Percentiles rank a stretch among this genome's conserved stretches.
Evolutionary conservation across 495 filamentous ascomycete species (phyloP).

Genomic region (Aspergillus coremiiformis): DNA sequence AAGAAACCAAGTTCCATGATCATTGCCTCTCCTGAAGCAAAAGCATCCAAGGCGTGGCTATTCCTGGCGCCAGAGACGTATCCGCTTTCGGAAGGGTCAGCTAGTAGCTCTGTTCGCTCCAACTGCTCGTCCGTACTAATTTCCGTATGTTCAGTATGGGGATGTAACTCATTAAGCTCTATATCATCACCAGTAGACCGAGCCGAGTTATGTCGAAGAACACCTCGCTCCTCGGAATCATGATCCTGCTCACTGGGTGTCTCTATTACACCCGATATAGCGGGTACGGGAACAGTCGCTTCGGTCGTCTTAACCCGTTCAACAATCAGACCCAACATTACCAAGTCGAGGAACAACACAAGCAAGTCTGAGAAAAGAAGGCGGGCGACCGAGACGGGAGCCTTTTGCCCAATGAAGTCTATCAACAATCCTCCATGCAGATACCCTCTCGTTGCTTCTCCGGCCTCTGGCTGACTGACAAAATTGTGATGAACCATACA

Average conservation of each 20-base stretch:
- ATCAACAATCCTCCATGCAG: constrained; percentile 79
- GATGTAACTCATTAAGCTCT: constrained; percentile 17
- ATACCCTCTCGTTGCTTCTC: constrained; percentile 71
- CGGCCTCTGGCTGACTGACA: constrained; percentile 53
- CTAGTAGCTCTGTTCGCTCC: constrained; percentile 42
- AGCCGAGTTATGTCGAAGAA: constrained; percentile 40
- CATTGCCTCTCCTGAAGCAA: constrained; percentile 61
- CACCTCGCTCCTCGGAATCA: constrained; percentile 62
- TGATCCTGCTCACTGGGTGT: constrained; percentile 1
- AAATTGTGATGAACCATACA: constrained; percentile 67
- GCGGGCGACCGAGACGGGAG: constrained; percentile 57
- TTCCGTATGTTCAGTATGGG: constrained; percentile 9
- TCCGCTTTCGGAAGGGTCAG: constrained; percentile 32
- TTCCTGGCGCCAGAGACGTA: constrained; percentile 23
- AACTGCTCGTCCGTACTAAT: constrained; percentile 27
- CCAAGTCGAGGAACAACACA: constrained; percentile 58
- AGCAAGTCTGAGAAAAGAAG: constrained; percentile 59
- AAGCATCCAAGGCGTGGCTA: constrained; percentile 48
- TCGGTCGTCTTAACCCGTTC: constrained; percentile 53
- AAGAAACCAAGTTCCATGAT: constrained; percentile 64
- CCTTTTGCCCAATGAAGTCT: constrained; percentile 81
- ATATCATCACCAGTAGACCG: constrained; percentile 10
- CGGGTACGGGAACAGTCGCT: not conserved
- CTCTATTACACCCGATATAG: not conserved
- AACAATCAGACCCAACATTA: constrained; percentile 66